Conservation (phyloP, 2,329 filamentous ascomycete species). For the Clarireedia paspali region DNA sequence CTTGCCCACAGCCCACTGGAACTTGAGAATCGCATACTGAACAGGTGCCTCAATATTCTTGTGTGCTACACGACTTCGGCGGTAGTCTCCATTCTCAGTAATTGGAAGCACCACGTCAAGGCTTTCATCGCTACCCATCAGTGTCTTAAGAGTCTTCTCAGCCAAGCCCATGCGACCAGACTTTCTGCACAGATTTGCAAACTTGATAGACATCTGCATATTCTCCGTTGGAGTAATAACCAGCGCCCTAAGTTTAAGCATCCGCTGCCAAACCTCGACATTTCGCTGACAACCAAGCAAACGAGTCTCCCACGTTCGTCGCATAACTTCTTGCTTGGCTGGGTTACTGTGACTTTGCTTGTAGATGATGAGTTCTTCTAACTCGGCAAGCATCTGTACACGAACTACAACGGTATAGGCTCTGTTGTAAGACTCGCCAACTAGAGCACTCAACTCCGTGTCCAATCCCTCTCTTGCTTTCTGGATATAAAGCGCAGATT, state of each 20-base stretch:
- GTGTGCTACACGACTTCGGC: slow-evolving; percentile 11
- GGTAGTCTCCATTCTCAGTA: slow-evolving; percentile 16
- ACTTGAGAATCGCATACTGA: slow-evolving; percentile 95
- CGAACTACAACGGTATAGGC: slow-evolving; percentile 97
- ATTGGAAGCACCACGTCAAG: slow-evolving; percentile 53
- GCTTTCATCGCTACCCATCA: slow-evolving; percentile 66
- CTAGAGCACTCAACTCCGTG: slow-evolving; percentile 86
- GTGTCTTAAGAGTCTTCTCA: slow-evolving; percentile 85
- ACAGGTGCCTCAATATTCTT: slow-evolving; percentile 55
- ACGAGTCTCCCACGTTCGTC: slow-evolving; percentile 90
- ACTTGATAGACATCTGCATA: slow-evolving; percentile 99
- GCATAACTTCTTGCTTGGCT: slow-evolving; percentile 84
- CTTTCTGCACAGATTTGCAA: slow-evolving; percentile 95
- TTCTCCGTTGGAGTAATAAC: slow-evolving; percentile 91
- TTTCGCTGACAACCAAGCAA: slow-evolving; percentile 93
- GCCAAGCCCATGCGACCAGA: slow-evolving; percentile 89
- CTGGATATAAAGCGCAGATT: slow-evolving; percentile 81
- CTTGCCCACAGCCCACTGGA: slow-evolving; percentile 83
- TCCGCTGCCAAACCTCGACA: slow-evolving; percentile 96
- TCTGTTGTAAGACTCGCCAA: slow-evolving; percentile 97
- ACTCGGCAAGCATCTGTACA: slow-evolving; percentile 96
- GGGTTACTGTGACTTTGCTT: slow-evolving; percentile 78
- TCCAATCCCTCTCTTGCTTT: slow-evolving; percentile 90
- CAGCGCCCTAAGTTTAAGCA: slow-evolving; percentile 88
- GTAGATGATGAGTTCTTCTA: slow-evolving; percentile 97